Base-by-base conservation (phyloP, 306 rosid species). In the Fragaria iinumae region DNA sequence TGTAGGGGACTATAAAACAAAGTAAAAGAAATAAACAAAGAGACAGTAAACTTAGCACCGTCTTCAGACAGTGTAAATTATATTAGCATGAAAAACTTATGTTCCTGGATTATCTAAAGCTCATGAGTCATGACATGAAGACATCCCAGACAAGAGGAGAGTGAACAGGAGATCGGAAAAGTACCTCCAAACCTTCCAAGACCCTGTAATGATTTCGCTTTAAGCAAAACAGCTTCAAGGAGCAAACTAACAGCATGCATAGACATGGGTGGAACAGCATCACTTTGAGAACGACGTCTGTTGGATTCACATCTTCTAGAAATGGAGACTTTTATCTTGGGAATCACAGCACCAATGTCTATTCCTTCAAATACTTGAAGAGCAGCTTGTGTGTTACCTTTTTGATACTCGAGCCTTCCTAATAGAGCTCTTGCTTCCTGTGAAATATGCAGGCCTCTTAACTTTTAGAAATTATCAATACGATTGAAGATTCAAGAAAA, bases 361-460 rank as follows among this genome's bases (percentile, higher is more conserved):
- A 94, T 94, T 83, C 98, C 98, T 86, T 90, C 95, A 87, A 94
- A 91, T 38, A 94, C 97, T 73, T 90, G 97, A 81, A 94, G 97
- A 49, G 98, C 97, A 83, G 87, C 98, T 88, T 91, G 94, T 16
- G 50, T 84, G 77, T 91, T 86, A 32, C 98, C 98, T 76, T 86
- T 91, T 70, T 91, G 98, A 81, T 90, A 94, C 85, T 94, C 98
- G 2, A 94, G 94, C 77, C 96, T 90, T 88, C 98, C 98, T 23
- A 94, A 81, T 70, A 94, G 84, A 67, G 98, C 98, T 83, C 98
- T 90, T 74, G 98, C 98, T 86, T 94, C 98, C 98, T 93, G 62
- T 70, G 14, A 84, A 45, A 65, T 60, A 23, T 48, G 63, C 79
- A 72, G 44, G 71, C 57, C 12, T 27, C 76, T 83, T 48, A 80